These are phyloP conservation scores for Apophysomyces trapeziformis DNA, from an alignment of 371 early-diverging fungal species.

Conservation along the genomic window DNA sequence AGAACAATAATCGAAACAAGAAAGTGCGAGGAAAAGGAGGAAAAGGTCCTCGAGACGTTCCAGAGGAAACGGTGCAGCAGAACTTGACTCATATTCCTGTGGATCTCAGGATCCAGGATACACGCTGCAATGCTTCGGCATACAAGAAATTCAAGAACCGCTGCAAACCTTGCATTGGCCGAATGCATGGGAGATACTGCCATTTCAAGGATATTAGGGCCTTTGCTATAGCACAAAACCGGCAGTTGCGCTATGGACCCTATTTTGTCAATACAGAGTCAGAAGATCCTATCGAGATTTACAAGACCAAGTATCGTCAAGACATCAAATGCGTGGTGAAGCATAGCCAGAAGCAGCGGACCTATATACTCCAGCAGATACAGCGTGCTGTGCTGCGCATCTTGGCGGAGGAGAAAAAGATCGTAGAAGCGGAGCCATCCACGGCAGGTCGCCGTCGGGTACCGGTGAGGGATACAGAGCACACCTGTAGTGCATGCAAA, in stretches of 20 bases:
- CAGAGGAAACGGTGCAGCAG: neutral
- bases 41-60: neutral
- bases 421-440: neutral
- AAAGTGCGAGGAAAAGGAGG: neutral
- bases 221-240: neutral
- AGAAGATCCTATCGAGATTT: neutral
- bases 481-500: constrained; percentile 40
- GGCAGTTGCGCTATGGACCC: neutral
- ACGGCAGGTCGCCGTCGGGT: neutral
- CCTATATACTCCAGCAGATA: neutral
- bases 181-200: neutral
- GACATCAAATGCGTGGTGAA: constrained; percentile 2
- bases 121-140: neutral
- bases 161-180: constrained; percentile 1
- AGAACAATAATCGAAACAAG: neutral
- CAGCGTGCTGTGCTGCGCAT: neutral
- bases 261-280: neutral
- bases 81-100: neutral
- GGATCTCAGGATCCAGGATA: constrained; percentile 3
- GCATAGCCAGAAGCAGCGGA: neutral
- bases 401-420: neutral
- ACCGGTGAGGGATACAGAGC: neutral
- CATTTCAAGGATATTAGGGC: neutral
- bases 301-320: neutral
- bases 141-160: constrained; percentile 5